Conservation (phyloP, 495 filamentous ascomycete species). For the Aspergillus nanangensis region DNA sequence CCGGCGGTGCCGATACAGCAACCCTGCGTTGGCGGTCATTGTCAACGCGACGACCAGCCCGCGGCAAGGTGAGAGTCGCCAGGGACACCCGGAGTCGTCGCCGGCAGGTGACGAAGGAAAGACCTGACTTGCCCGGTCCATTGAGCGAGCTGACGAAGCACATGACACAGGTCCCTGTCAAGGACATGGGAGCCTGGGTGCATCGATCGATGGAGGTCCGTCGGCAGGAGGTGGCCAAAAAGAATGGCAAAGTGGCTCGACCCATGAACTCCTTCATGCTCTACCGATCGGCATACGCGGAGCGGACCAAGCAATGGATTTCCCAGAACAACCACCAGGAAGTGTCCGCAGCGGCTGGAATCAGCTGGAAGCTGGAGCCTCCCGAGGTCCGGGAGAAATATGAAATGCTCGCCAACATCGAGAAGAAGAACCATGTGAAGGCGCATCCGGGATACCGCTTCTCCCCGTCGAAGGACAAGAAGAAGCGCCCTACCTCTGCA, state of each 20-base stretch:
- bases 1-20: constrained; percentile 8
- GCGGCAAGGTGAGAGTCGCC: constrained; percentile 2
- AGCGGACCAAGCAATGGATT: constrained; percentile 77
- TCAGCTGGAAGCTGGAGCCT: constrained; percentile 82
- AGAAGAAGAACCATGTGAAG: constrained; percentile 78
- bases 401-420: constrained; percentile 73
- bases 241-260: constrained; percentile 77
- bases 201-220: constrained; percentile 64
- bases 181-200: constrained; percentile 81
- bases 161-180: constrained; percentile 56
- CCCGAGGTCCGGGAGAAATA: constrained; percentile 69
- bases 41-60: not conserved
- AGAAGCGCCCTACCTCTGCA: constrained; percentile 38
- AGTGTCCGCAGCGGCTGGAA: constrained; percentile 77
- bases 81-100: constrained; percentile 9
- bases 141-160: constrained; percentile 75
- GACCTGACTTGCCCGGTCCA: constrained; percentile 39
- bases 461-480: constrained; percentile 71
- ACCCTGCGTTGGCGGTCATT: constrained; percentile 12
- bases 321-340: constrained; percentile 91
- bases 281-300: constrained; percentile 89
- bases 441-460: constrained; percentile 96
- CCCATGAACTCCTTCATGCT: constrained; percentile 99
- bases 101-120: constrained; percentile 2
- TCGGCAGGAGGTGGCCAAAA: constrained; percentile 60